These are phyloP conservation scores for Allantophomopsis cytisporea DNA, from an alignment of 2,329 filamentous ascomycete genomes.

Conservation along the genomic window DNA sequence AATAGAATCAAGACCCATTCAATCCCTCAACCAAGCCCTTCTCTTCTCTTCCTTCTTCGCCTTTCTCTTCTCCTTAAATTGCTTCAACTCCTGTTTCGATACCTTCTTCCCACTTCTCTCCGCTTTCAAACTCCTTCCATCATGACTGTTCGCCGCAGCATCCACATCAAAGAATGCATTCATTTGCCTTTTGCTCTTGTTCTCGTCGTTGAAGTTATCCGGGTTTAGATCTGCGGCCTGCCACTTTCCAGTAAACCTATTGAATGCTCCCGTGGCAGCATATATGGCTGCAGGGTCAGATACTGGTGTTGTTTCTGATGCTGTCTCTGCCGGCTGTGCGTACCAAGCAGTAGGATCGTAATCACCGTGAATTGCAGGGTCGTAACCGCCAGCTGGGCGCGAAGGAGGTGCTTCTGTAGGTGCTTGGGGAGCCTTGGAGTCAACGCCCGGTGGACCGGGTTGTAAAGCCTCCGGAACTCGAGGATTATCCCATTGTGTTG, in stretches of 20 bases:
- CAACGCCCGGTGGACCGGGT: slow-evolving; percentile 15
- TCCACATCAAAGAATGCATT: slow-evolving; percentile 94
- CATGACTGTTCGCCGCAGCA: slow-evolving; percentile 79
- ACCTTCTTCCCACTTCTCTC: slow-evolving; percentile 79
- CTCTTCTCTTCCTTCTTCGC: slow-evolving; percentile 92
- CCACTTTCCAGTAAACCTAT: slow-evolving; percentile 78
- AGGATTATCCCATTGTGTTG: slow-evolving; percentile 72
- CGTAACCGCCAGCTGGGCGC: slow-evolving; percentile 62
- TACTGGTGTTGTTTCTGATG: slow-evolving; percentile 16
- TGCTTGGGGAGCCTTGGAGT: slow-evolving; percentile 13
- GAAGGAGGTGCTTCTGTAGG: slow-evolving; percentile 19
- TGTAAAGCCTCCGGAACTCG: slow-evolving; percentile 34
- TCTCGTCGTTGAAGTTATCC: slow-evolving; percentile 73
- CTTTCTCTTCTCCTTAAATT: slow-evolving; percentile 79
- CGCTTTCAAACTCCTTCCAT: slow-evolving; percentile 81
- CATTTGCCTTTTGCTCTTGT: slow-evolving; percentile 80
- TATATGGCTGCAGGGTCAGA: slow-evolving; percentile 38
- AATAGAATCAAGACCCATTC: slow-evolving; percentile 16
- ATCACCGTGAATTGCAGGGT: slow-evolving; percentile 88
- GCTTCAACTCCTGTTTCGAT: slow-evolving; percentile 74
- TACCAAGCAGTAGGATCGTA: slow-evolving; percentile 97
- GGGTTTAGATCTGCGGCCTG: slow-evolving; percentile 55
- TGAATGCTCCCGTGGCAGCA: slow-evolving; percentile 64
- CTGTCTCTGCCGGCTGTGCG: slow-evolving; percentile 41
- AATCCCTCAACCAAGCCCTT: slow-evolving; percentile 81